Evolutionary conservation across 257 asterid species (phyloP).

Genomic region (Haberlea rhodopensis): DNA sequence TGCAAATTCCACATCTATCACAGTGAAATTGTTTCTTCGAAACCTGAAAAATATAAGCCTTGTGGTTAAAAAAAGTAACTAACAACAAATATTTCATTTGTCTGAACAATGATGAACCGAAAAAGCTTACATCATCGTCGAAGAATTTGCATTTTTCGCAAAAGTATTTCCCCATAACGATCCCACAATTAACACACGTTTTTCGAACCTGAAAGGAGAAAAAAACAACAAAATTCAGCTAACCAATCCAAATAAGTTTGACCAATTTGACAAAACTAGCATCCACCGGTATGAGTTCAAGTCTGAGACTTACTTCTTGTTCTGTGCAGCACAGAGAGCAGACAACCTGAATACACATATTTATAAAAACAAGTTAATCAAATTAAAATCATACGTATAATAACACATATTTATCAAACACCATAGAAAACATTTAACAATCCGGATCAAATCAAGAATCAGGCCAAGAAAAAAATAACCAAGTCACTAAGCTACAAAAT

Average conservation of each 20-base stretch:
- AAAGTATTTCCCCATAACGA: conserved; percentile 60
- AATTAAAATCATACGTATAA: neutral
- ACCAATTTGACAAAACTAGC: neutral
- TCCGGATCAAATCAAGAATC: neutral
- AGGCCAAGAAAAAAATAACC: conserved; percentile 4
- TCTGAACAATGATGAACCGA: neutral
- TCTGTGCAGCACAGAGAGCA: conserved; percentile 40
- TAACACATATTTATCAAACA: neutral
- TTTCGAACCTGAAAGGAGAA: conserved; percentile 33
- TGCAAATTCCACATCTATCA: conserved; percentile 76
- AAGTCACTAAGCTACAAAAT: neutral
- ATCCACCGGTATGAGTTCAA: neutral
- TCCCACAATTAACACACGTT: conserved; percentile 44
- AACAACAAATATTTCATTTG: neutral
- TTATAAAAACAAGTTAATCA: conserved; percentile 6
- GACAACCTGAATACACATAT: conserved; percentile 28
- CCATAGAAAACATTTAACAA: neutral
- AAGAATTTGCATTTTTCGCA: conserved; percentile 65
- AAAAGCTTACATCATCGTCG: conserved; percentile 61
- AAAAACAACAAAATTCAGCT: neutral
- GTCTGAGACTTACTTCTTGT: conserved; percentile 38
- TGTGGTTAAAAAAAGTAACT: neutral
- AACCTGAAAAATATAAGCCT: conserved; percentile 32
- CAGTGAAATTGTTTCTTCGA: conserved; percentile 74
- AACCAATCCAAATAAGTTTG: neutral